Evolutionary conservation across 805 yeast genomes (phyloP).

Genomic region (Candida wancherniae): DNA sequence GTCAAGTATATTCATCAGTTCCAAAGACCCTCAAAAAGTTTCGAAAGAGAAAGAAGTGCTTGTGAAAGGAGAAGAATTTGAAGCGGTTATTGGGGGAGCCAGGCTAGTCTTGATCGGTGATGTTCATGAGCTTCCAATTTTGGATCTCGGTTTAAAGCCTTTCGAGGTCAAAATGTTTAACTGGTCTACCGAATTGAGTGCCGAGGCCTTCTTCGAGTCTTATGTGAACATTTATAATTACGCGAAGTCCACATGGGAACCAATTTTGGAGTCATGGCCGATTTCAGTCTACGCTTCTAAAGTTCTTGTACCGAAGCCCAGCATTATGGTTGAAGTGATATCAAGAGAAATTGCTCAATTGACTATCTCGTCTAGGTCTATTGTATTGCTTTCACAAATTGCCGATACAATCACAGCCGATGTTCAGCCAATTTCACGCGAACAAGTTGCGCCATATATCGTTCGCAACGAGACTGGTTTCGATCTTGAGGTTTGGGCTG

Average conservation of each 20-base stretch:
- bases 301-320: constrained; percentile 39
- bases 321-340: constrained; percentile 60
- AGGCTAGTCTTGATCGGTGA: constrained; percentile 84
- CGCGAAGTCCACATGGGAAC: constrained; percentile 92
- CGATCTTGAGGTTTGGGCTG: constrained; percentile 76
- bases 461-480: constrained; percentile 83
- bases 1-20: constrained; percentile 35
- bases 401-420: constrained; percentile 53
- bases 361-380: constrained; percentile 74
- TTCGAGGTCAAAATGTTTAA: constrained; percentile 65
- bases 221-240: constrained; percentile 78
- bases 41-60: constrained; percentile 27
- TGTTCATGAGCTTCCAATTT: constrained; percentile 82
- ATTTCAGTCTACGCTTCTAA: constrained; percentile 66
- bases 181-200: constrained; percentile 83
- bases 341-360: constrained; percentile 75
- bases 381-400: constrained; percentile 71
- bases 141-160: constrained; percentile 70
- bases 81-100: constrained; percentile 65
- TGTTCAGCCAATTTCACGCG: constrained; percentile 56
- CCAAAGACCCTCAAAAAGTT: constrained; percentile 26
- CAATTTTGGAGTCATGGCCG: constrained; percentile 84
- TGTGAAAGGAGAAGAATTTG: constrained; percentile 64
- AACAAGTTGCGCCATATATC: constrained; percentile 75
- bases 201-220: constrained; percentile 60